These are phyloP conservation scores for Xylariaceae sp. DNA, from an alignment of 2,329 filamentous ascomycete genomes.

Conservation along the genomic window DNA sequence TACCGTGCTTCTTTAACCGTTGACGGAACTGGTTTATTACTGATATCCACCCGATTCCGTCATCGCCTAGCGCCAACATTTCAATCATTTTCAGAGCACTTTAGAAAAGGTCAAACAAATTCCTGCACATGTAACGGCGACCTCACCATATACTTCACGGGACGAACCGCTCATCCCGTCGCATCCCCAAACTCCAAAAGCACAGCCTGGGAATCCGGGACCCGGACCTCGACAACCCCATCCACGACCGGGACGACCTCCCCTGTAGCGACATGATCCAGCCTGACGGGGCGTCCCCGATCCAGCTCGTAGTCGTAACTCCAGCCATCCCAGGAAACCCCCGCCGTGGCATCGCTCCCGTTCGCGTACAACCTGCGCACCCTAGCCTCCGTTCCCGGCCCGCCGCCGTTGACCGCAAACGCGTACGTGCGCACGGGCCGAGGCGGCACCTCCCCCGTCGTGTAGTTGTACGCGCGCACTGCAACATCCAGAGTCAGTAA, in stretches of 20 bases:
- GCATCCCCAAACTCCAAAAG: slow-evolving; percentile 37
- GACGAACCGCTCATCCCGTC: not conserved
- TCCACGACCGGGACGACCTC: slow-evolving; percentile 44
- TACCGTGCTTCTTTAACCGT: too few relatives aligned
- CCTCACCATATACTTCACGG: not conserved
- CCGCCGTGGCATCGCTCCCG: slow-evolving; percentile 65
- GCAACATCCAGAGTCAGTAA: too few relatives aligned
- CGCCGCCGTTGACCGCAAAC: slow-evolving; percentile 36
- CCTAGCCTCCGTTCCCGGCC: slow-evolving; percentile 17
- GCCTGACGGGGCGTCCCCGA: slow-evolving; percentile 53
- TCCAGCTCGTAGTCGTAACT: slow-evolving; percentile 65
- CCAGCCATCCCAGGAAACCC: slow-evolving; percentile 62
- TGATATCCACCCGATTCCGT: too few relatives aligned
- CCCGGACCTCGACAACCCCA: slow-evolving; percentile 43
- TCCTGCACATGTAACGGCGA: too few relatives aligned
- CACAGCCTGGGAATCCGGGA: slow-evolving; percentile 48
- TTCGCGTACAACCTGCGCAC: slow-evolving; percentile 60
- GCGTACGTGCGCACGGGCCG: slow-evolving; percentile 44
- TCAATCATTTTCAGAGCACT: too few relatives aligned
- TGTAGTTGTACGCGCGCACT: slow-evolving; percentile 63
- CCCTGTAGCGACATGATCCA: slow-evolving; percentile 57
- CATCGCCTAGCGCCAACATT: too few relatives aligned
- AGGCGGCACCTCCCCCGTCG: slow-evolving; percentile 41
- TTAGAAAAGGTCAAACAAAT: too few relatives aligned
- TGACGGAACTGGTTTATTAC: too few relatives aligned